Percentiles rank a stretch among this genome's conserved stretches.
Evolutionary conservation across 1,284 basidiomycete species (phyloP).

Genomic region (Malassezia psittaci): DNA sequence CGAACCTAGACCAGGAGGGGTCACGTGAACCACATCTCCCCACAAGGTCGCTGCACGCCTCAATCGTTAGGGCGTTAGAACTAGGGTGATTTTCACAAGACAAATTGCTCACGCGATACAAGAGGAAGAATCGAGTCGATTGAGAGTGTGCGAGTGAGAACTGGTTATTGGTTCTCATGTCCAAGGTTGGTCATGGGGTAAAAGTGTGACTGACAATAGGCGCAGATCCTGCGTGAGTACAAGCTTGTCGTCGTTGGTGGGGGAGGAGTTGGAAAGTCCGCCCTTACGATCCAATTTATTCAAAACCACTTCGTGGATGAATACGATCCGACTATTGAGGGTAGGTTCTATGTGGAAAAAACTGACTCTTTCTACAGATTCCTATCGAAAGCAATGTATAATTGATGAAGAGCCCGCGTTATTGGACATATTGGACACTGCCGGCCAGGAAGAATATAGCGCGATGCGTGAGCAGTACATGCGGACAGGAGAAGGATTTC

Average conservation of each 20-base stretch:
- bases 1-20: too few species aligned
- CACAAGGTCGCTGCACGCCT: too few species aligned
- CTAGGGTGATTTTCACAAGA: too few species aligned
- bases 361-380: slow-evolving; percentile 24
- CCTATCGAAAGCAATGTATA: slow-evolving; percentile 48
- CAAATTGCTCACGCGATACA: too few species aligned
- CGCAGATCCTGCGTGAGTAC: slow-evolving; percentile 53
- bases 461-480: slow-evolving; percentile 98
- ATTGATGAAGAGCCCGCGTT: slow-evolving; percentile 97
- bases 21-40: too few species aligned
- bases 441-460: slow-evolving; percentile 95
- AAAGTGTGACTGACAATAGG: slow-evolving; percentile 51
- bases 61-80: too few species aligned
- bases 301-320: slow-evolving; percentile 88
- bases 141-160: too few species aligned
- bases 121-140: too few species aligned
- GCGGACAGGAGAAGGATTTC: slow-evolving; percentile 94
- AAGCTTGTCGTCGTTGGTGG: slow-evolving; percentile 79
- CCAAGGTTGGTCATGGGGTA: too few species aligned
- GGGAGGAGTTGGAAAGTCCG: slow-evolving; percentile 93
- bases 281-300: slow-evolving; percentile 94
- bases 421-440: slow-evolving; percentile 94
- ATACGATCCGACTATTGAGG: slow-evolving; percentile 95
- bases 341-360: slow-evolving; percentile 52
- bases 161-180: too few species aligned